These are phyloP conservation scores for Camelina laxa DNA, from an alignment of 345 rosid species.

Conservation along the genomic window DNA sequence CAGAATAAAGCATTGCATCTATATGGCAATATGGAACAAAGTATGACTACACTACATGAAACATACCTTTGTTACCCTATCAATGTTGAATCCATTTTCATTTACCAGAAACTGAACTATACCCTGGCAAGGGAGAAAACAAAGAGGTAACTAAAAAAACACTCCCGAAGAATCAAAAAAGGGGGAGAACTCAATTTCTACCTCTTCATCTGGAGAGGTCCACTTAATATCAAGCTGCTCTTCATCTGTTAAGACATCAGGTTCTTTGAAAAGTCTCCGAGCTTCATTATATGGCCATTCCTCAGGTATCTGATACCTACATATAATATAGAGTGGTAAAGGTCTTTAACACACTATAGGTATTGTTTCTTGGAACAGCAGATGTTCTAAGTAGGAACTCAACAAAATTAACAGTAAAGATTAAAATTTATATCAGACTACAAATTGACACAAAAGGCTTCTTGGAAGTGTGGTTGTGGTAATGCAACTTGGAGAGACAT, in stretches of 20 bases:
- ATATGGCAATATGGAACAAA: conserved; percentile 15
- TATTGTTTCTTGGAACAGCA: neutral
- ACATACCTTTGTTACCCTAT: conserved; percentile 82
- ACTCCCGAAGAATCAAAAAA: neutral
- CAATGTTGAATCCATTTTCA: conserved; percentile 91
- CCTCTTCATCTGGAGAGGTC: conserved; percentile 92
- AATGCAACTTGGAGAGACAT: neutral
- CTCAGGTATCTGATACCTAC: conserved; percentile 83
- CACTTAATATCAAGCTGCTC: conserved; percentile 82
- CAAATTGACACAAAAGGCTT: neutral
- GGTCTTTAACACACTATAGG: neutral
- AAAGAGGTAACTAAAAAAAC: conserved; percentile 4
- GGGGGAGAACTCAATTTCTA: conserved; percentile 35
- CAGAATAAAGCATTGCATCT: neutral
- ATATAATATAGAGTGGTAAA: conserved; percentile 2
- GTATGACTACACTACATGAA: conserved; percentile 17
- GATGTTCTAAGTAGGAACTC: conserved; percentile 3
- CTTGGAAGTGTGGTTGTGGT: neutral
- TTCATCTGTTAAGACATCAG: conserved; percentile 60
- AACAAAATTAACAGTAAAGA: neutral
- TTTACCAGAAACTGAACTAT: conserved; percentile 70
- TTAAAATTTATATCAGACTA: neutral
- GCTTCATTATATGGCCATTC: conserved; percentile 94
- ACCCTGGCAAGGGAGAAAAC: conserved; percentile 48
- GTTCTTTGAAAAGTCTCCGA: conserved; percentile 78